Evolutionary conservation across 495 filamentous ascomycete species (phyloP).

Genomic region (Talaromyces stipitatus): DNA sequence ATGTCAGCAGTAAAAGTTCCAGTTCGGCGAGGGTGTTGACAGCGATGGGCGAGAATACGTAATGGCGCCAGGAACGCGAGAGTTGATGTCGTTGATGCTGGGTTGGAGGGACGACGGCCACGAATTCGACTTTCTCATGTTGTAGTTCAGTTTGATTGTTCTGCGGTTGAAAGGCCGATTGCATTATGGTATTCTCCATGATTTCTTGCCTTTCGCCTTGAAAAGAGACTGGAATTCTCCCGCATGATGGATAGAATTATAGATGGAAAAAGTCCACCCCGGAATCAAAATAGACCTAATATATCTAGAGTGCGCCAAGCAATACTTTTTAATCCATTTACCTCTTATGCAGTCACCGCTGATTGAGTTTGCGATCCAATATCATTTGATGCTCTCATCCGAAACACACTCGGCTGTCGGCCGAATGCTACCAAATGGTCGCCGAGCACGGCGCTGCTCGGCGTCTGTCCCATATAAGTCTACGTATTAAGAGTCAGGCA

Average conservation of each 20-base stretch:
- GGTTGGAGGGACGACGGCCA: background rate
- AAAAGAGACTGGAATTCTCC: background rate
- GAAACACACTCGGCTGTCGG: background rate
- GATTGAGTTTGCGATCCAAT: background rate
- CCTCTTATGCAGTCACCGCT: background rate
- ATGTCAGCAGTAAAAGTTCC: slow-evolving; percentile 28
- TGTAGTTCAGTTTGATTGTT: background rate
- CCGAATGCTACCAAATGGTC: background rate
- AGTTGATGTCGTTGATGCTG: background rate
- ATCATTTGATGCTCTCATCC: background rate
- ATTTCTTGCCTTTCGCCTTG: background rate
- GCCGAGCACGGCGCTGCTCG: background rate
- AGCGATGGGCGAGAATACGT: background rate
- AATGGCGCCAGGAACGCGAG: background rate
- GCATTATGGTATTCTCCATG: background rate
- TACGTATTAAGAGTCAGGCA: background rate
- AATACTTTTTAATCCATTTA: background rate
- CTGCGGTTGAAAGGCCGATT: background rate
- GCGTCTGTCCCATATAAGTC: background rate
- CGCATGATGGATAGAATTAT: background rate
- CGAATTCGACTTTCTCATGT: background rate
- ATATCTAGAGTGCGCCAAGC: background rate
- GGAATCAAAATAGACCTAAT: background rate
- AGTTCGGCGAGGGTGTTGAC: background rate
- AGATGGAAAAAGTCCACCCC: background rate